phyloP scores from a whole-genome alignment of 805 yeast species.

The Groenewaldozyma salmanticensis region DNA sequence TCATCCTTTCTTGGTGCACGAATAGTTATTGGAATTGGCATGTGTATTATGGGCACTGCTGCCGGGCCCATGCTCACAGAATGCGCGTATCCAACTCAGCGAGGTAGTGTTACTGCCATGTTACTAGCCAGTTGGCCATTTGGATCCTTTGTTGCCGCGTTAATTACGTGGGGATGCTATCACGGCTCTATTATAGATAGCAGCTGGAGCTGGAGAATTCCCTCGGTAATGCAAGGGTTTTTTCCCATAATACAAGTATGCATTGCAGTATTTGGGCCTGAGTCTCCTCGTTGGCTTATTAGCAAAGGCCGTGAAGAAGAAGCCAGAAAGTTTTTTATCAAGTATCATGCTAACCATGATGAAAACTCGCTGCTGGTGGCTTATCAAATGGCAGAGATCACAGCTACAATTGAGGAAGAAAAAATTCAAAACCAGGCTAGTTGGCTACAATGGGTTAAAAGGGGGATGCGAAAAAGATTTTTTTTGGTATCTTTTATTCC shows the following conservation, averaged over 20 bases:
- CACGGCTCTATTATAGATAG: slow-evolving; percentile 29
- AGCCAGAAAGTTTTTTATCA: slow-evolving; percentile 27
- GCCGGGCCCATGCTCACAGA: slow-evolving; percentile 66
- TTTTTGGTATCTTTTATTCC: slow-evolving; percentile 41
- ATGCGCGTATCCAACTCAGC: slow-evolving; percentile 50
- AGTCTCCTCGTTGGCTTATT: slow-evolving; percentile 35
- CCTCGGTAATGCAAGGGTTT: slow-evolving; percentile 57
- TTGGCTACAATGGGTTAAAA: slow-evolving; percentile 20
- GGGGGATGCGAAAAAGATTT: too few species aligned
- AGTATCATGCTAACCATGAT: slow-evolving; percentile 13
- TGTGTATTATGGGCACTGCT: slow-evolving; percentile 63
- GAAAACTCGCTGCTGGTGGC: slow-evolving; percentile 6
- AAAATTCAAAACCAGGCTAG: slow-evolving; percentile 1
- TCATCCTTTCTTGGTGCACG: slow-evolving; percentile 63
- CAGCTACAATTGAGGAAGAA: slow-evolving; percentile 5
- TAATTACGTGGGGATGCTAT: slow-evolving; percentile 53
- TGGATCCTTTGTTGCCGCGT: slow-evolving; percentile 53
- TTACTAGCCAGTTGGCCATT: slow-evolving; percentile 61
- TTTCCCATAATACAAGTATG: slow-evolving; percentile 47
- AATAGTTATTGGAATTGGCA: slow-evolving; percentile 61
- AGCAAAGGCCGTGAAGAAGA: slow-evolving; percentile 40
- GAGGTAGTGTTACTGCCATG: slow-evolving; percentile 52
- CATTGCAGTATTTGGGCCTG: slow-evolving; percentile 30
- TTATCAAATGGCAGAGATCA: slow-evolving; percentile 17
- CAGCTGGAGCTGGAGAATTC: slow-evolving; percentile 57